Evolutionary conservation across 163 green algal species (phyloP).

Genomic region (Prototheca wickerhamii): DNA sequence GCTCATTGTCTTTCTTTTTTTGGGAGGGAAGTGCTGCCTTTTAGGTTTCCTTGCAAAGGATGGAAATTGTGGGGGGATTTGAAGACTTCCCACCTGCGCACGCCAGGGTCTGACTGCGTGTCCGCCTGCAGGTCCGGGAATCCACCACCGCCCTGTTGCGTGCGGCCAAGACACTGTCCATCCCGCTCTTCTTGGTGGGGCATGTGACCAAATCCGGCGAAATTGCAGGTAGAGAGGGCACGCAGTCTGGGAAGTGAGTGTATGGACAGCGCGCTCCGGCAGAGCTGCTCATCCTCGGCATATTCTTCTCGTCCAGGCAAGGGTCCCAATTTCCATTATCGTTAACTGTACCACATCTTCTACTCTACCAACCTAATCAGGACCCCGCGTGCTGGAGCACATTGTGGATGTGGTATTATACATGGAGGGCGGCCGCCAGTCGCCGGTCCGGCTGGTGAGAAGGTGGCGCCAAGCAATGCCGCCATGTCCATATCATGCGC

Average conservation of each 20-base stretch:
- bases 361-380: conserved; percentile 21
- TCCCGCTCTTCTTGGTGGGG: conserved; percentile 73
- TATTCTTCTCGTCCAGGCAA: not conserved
- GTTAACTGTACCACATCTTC: too few species aligned
- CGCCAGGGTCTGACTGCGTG: not conserved
- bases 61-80: too few species aligned
- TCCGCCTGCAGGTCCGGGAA: conserved; percentile 63
- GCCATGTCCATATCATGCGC: too few species aligned
- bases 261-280: too few species aligned
- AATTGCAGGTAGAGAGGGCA: conserved; percentile 1
- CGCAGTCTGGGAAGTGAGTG: not conserved
- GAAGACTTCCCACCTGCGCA: too few species aligned
- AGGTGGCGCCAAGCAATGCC: not conserved
- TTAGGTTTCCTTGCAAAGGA: too few species aligned
- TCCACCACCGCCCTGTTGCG: conserved; percentile 70
- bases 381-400: conserved; percentile 71
- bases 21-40: too few species aligned
- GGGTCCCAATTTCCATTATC: not conserved
- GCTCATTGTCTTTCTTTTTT: too few species aligned
- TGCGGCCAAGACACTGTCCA: conserved; percentile 57
- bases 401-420: conserved; percentile 79
- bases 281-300: not conserved
- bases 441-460: conserved; percentile 47
- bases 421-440: conserved; percentile 54
- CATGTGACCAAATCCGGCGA: conserved; percentile 51